Conservation (phyloP, 75 land plant genomes). For the Selaginella tamariscina region DNA sequence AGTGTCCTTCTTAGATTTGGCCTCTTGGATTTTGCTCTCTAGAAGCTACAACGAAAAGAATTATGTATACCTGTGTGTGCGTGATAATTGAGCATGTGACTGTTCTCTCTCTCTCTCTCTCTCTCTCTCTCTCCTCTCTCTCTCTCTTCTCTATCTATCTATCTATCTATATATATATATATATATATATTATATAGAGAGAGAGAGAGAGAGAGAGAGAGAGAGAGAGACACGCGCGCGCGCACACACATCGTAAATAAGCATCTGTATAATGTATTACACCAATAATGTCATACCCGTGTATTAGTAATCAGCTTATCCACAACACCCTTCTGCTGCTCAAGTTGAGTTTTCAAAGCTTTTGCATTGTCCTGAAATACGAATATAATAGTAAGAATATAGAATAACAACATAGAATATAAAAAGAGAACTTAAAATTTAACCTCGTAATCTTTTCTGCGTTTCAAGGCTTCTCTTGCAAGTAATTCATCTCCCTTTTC, state of each 20-base stretch:
- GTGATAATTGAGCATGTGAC: too few relatives aligned
- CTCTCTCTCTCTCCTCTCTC: too few relatives aligned
- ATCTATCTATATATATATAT: too few relatives aligned
- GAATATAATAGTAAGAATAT: slow-evolving; percentile 1
- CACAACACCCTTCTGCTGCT: slow-evolving; percentile 84
- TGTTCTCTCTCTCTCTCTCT: too few relatives aligned
- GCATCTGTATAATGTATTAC: too few relatives aligned
- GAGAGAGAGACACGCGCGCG: too few relatives aligned
- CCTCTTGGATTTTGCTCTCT: slow-evolving; percentile 99
- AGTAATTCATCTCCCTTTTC: slow-evolving; percentile 92
- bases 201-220: too few relatives aligned
- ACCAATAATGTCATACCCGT: slow-evolving; percentile 32
- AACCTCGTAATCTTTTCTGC: slow-evolving; percentile 91
- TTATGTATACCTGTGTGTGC: too few relatives aligned
- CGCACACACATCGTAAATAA: too few relatives aligned
- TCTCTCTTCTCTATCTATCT: too few relatives aligned
- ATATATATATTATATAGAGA: too few relatives aligned
- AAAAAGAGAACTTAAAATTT: slow-evolving; percentile 1
- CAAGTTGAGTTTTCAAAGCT: slow-evolving; percentile 72
- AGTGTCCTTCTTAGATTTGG: slow-evolving; percentile 95
- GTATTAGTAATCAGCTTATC: slow-evolving; percentile 96
- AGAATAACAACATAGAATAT: not conserved
- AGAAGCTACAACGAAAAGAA: slow-evolving; percentile 76
- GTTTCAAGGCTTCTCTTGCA: slow-evolving; percentile 93
- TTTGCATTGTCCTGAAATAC: slow-evolving; percentile 78